phyloP scores from a whole-genome alignment of 768 basidiomycete species.

The Inosperma sp. region DNA sequence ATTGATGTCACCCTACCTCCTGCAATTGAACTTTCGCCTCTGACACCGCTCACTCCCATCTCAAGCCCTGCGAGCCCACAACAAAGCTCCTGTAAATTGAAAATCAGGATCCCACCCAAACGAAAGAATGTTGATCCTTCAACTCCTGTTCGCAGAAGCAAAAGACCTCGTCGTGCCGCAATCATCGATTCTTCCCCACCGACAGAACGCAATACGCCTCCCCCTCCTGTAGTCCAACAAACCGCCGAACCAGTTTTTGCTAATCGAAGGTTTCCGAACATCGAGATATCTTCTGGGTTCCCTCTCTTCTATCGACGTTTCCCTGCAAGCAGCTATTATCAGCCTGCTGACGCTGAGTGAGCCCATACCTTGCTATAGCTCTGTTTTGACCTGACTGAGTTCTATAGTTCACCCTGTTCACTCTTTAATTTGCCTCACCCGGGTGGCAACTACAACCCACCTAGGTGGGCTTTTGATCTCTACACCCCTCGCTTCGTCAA shows the following conservation, averaged over 20 bases:
- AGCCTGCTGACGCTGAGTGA: constrained; percentile 37
- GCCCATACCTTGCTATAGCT: constrained; percentile 8
- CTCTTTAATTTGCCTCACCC: constrained; percentile 36
- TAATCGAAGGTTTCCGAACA: constrained; percentile 48
- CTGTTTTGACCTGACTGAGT: background rate
- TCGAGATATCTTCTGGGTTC: constrained; percentile 48
- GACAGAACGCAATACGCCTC: background rate
- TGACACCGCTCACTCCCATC: constrained; percentile 28
- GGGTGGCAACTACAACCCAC: constrained; percentile 55
- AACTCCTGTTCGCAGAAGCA: constrained; percentile 17
- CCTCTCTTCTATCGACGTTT: constrained; percentile 68
- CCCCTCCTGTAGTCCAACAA: background rate
- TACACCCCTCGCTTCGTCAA: constrained; percentile 78
- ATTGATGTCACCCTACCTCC: constrained; percentile 3
- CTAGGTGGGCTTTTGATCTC: constrained; percentile 57
- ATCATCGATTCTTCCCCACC: constrained; percentile 14
- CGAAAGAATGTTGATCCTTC: constrained; percentile 9
- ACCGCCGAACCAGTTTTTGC: constrained; percentile 20
- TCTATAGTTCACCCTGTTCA: constrained; percentile 32
- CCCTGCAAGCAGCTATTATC: constrained; percentile 55
- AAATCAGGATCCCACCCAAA: constrained; percentile 20
- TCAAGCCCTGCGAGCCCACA: constrained; percentile 14
- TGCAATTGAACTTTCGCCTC: constrained; percentile 21
- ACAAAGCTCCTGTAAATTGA: constrained; percentile 11
- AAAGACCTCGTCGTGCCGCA: constrained; percentile 19